phyloP scores from a whole-genome alignment of 208 protist genomes.

The Acanthamoeba castellanii region DNA sequence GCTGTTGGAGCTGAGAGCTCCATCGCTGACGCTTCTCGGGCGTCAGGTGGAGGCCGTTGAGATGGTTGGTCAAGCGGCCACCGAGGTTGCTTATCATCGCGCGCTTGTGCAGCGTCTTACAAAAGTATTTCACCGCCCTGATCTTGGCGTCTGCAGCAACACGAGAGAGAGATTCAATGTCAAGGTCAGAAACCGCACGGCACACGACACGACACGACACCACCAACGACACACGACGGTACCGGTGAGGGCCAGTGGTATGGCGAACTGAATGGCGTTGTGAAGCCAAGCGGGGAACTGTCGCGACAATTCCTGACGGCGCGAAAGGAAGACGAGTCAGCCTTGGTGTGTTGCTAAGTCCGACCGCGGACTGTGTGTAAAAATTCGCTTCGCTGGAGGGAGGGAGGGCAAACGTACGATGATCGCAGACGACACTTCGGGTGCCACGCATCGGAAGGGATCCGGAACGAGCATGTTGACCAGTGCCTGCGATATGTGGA shows the following conservation, averaged over 20 bases:
- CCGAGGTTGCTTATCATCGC: constrained; percentile 53
- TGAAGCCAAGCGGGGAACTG: constrained; percentile 16
- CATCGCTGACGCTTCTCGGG: constrained; percentile 7
- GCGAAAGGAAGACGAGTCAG: no score
- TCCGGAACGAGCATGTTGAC: constrained; percentile 34
- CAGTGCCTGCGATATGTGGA: neutral
- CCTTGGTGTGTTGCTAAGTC: neutral
- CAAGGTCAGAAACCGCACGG: neutral
- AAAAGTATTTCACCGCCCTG: constrained; percentile 44
- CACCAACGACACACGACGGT: neutral
- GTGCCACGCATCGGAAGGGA: constrained; percentile 9
- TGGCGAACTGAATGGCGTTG: neutral
- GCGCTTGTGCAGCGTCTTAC: constrained; percentile 44
- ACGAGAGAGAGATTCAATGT: no score
- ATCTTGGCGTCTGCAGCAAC: neutral
- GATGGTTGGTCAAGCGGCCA: neutral
- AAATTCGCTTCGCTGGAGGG: neutral
- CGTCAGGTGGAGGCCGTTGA: constrained; percentile 25
- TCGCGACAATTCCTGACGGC: neutral
- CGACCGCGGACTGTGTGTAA: neutral
- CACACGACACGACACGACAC: neutral
- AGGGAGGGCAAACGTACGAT: neutral
- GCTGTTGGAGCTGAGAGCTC: constrained; percentile 9
- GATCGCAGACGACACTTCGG: constrained; percentile 6
- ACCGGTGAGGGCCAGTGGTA: constrained; percentile 7